These are phyloP conservation scores for Alternaria atra DNA, from an alignment of 2,329 filamentous ascomycete species.

Conservation along the genomic window DNA sequence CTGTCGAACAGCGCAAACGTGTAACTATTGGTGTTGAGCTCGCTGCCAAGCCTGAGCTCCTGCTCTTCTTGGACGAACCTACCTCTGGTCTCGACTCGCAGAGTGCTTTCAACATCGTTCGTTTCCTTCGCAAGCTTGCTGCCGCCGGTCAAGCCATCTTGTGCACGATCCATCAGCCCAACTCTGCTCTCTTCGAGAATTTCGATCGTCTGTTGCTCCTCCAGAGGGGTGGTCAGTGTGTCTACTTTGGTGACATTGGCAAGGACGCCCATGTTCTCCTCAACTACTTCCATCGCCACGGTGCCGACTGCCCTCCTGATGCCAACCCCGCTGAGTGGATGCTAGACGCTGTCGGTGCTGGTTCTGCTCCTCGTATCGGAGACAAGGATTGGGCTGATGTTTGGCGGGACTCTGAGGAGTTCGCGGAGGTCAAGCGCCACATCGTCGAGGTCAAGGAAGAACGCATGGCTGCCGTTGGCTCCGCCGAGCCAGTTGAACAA, in stretches of 20 bases:
- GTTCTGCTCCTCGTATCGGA: slow-evolving; percentile 75
- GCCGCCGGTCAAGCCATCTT: slow-evolving; percentile 86
- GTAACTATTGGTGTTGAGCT: slow-evolving; percentile 71
- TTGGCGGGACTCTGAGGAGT: slow-evolving; percentile 77
- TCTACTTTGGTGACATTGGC: slow-evolving; percentile 88
- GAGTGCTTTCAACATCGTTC: slow-evolving; percentile 78
- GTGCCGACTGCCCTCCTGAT: slow-evolving; percentile 66
- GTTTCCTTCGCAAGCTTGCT: slow-evolving; percentile 79
- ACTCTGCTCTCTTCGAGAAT: slow-evolving; percentile 84
- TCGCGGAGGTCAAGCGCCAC: slow-evolving; percentile 70
- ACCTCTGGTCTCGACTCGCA: slow-evolving; percentile 78
- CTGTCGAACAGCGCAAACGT: slow-evolving; percentile 69
- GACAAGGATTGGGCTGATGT: slow-evolving; percentile 81
- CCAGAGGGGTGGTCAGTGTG: slow-evolving; percentile 78
- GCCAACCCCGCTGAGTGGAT: slow-evolving; percentile 77
- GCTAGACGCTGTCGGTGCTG: slow-evolving; percentile 84
- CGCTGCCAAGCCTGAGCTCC: slow-evolving; percentile 72
- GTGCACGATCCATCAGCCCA: slow-evolving; percentile 91
- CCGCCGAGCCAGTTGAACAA: slow-evolving; percentile 61
- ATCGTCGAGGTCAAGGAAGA: slow-evolving; percentile 73
- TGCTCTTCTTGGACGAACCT: slow-evolving; percentile 82
- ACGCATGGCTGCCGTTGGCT: slow-evolving; percentile 60
- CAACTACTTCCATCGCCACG: slow-evolving; percentile 60
- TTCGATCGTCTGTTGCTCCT: slow-evolving; percentile 85
- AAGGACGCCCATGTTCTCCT: slow-evolving; percentile 76